Percentiles rank a stretch among this genome's conserved stretches.
phyloP scores from a whole-genome alignment of 139 green algal genomes.

The Marvania coccoides region DNA sequence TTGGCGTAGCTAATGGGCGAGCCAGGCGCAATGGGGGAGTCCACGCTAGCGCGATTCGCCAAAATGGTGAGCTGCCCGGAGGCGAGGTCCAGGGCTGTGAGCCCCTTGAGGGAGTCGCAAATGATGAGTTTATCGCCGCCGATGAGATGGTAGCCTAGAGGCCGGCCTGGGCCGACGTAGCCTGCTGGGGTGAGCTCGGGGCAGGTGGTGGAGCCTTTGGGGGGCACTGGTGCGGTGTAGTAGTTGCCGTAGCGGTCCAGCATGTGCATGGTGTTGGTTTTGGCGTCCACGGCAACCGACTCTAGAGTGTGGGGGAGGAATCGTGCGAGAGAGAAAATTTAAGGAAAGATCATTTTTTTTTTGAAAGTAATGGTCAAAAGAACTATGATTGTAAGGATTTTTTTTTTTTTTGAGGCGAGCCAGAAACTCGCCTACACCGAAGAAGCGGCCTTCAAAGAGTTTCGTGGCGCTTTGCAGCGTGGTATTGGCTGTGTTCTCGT shows the following conservation, averaged over 20 bases:
- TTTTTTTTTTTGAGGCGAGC: too few relatives aligned
- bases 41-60: neutral
- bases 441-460: neutral
- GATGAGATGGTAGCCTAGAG: neutral
- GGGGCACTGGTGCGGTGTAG: neutral
- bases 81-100: neutral
- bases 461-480: neutral
- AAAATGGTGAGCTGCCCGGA: neutral
- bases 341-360: too few relatives aligned
- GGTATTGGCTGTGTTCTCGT: neutral
- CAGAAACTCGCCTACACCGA: neutral
- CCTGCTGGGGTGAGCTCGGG: neutral
- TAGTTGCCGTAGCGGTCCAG: constrained; percentile 3
- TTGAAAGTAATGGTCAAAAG: too few relatives aligned
- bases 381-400: too few relatives aligned
- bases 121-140: neutral
- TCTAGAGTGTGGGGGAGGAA: too few relatives aligned
- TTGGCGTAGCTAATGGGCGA: constrained; percentile 4
- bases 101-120: neutral
- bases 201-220: neutral
- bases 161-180: constrained; percentile 8
- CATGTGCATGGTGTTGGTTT: too few relatives aligned
- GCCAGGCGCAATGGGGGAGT: neutral
- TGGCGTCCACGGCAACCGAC: too few relatives aligned
- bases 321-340: too few relatives aligned